These are phyloP conservation scores for Cercospora nicotianae DNA, from an alignment of 2,329 filamentous ascomycete genomes.

Conservation along the genomic window DNA sequence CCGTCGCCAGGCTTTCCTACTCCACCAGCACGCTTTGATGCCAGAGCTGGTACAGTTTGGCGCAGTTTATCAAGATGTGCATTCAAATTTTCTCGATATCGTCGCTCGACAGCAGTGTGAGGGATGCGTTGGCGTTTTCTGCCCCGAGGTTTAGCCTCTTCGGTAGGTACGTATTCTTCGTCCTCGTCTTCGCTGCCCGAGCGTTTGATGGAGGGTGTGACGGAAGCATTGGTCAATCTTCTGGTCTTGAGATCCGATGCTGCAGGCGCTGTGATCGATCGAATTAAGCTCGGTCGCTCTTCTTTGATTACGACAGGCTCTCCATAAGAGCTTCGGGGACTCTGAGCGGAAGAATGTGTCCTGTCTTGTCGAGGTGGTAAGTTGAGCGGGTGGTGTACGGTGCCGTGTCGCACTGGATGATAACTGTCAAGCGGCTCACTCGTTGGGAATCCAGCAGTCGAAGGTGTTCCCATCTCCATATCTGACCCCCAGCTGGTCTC, in stretches of 20 bases:
- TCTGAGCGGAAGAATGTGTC: slow-evolving; percentile 25
- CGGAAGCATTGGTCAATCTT: slow-evolving; percentile 18
- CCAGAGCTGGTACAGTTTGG: slow-evolving; percentile 36
- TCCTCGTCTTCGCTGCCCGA: slow-evolving; percentile 35
- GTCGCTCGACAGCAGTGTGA: slow-evolving; percentile 40
- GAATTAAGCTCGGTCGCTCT: slow-evolving; percentile 29
- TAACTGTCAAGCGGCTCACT: slow-evolving; percentile 29
- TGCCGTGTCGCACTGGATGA: slow-evolving; percentile 25
- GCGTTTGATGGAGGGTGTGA: slow-evolving; percentile 27
- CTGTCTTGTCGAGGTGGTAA: slow-evolving; percentile 21
- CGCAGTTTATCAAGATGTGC: slow-evolving; percentile 39
- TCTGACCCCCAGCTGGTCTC: slow-evolving; percentile 32
- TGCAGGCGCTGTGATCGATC: slow-evolving; percentile 33
- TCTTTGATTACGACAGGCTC: slow-evolving; percentile 20
- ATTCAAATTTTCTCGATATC: slow-evolving; percentile 42
- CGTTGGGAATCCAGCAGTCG: slow-evolving; percentile 27
- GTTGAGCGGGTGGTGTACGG: slow-evolving; percentile 24
- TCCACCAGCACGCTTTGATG: slow-evolving; percentile 26
- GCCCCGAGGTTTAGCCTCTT: slow-evolving; percentile 29
- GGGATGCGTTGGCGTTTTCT: slow-evolving; percentile 40
- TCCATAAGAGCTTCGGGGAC: slow-evolving; percentile 29
- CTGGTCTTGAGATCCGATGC: slow-evolving; percentile 22
- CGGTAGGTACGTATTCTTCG: slow-evolving; percentile 32
- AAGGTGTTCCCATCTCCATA: slow-evolving; percentile 36
- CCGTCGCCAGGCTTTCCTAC: slow-evolving; percentile 24